Evolutionary conservation across 257 asterid species (phyloP), one percentile per base, ranked within the genome.

Genomic region (Fraxinus cuspidata): DNA sequence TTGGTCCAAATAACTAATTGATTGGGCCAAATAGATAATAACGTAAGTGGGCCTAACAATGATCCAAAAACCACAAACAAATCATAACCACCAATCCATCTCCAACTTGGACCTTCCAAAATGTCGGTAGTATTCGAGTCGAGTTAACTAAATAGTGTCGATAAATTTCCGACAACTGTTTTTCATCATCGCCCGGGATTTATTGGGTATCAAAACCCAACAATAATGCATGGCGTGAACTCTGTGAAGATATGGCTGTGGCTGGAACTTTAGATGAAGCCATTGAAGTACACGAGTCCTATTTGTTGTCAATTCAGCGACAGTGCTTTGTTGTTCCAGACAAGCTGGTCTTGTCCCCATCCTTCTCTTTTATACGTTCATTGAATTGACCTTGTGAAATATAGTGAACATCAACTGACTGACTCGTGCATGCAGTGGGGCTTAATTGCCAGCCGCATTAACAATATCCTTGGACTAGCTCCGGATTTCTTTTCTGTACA

Each of bases 171-270:
- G n/a, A n/a, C n/a, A n/a, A n/a, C n/a, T n/a, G n/a, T n/a, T n/a
- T n/a, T n/a, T n/a, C n/a, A n/a, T n/a, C n/a, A n/a, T n/a, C n/a
- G n/a, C n/a, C n/a, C n/a, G n/a, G n/a, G n/a, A n/a, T n/a, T n/a
- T n/a, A n/a, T n/a, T n/a, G n/a, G n/a, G n/a, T n/a, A n/a, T n/a
- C n/a, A n/a, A n/a, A n/a, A n/a, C n/a, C n/a, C n/a, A n/a, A n/a
- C n/a, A n/a, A 95, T 82, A 95, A 96, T 77, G 97, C 98, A 71
- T 93, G 98, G 99, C 91, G 92, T 80, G 98, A 95, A 71, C 98
- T 93, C 60, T 88, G 98, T 69, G 97, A 95, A 84, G 97, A 98
- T 74, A 89, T 90, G 80, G 89, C 92, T 32, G 85, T 89, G 68
- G 99, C 99, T 64, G 90, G 92, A 82, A 90, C 96, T 19, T 87